Evolutionary conservation across 1,284 basidiomycete species (phyloP), one percentile per base, ranked within the genome.

Genomic region (Trichosporon sp.): DNA sequence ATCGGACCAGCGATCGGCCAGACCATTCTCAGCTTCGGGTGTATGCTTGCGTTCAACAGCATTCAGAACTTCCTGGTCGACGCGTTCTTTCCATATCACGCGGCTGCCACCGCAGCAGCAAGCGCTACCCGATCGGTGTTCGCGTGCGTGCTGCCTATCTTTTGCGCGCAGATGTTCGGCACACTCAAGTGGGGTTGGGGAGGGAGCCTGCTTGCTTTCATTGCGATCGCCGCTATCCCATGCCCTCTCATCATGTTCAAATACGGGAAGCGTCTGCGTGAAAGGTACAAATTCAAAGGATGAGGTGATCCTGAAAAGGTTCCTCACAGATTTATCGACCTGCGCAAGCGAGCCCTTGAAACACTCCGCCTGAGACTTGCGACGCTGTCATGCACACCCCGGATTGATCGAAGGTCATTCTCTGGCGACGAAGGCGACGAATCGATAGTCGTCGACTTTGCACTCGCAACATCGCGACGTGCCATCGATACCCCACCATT

Each of bases 161-260:
- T 81, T 61, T 70, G 73, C 0, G 72, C 78, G 0, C 70, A 78
- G 33, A 73, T 84, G 73, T 83, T 81, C 61, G 64, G 69, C n/a
- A 72, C 64, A n/a, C 70, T 83, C 6, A 81, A 80, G 2, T 84
- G 81, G 74, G 82, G 81, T 1, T 80, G 77, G 75, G 81, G 81
- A 2, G 74, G 72, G 0, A 80, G 79, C 0, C 49, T 83, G 3
- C 67, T 84, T 2, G 82, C 81, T 0, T 69, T 70, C 7, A 65
- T 83, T 0, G 77, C 77, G 0, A 27, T 81, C 11, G 31, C 79
- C 2, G 83, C 78, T 0, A 60, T 83, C 8, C 82, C 82, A 0
- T 79, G 78, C 0, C 82, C 82, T 1, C 27, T 79, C 13, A 65
- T 80, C 25, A 76, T 83, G 72, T 82, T 80, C 65, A 68, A 73